Base-by-base conservation (phyloP, 2,329 filamentous ascomycete genomes). In the Tolypocladium tundrense region DNA sequence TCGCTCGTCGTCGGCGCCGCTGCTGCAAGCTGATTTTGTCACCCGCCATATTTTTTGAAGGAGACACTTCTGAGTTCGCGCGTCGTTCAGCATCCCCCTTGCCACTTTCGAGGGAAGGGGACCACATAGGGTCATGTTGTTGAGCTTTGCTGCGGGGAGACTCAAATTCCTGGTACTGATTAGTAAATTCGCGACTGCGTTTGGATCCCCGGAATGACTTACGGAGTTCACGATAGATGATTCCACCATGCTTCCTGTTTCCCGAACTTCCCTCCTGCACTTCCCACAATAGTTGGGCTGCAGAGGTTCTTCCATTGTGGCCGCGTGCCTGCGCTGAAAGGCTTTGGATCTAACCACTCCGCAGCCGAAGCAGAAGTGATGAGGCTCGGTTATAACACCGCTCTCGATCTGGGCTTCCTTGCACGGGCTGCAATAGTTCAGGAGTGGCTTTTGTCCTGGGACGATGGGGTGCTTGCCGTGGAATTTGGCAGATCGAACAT, bases 291-390 rank as follows among this genome's bases (percentile, higher is more conserved):
- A 73, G 52, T 73, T 74, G 16, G 64, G 66, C 10, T 68, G 57
- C 19, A 72, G 59, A 1, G 64, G 58, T 27, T 66, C 62, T 9
- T 68, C 70, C 24, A 64, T 59, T 1, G 60, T 52, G 13, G 61
- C 58, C 3, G 65, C 62, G 39, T 67, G 55, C 9, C 54, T 57
- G 5, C 60, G 57, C 6, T 68, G 66, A 53, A 67, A 69, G 4
- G 48, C 53, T 39, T 62, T 67, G 16, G 67, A 69, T 43, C 67
- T 57, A 4, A 60, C 66, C 27, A 61, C 60, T 8, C 67, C 67
- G 48, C 67, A 69, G 13, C 67, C 61, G n/a, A 64, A 74, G 64
- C 79, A 81, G 24, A 79, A 72, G 56, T 77, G 76, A 42, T 68
- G 65, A 1, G 55, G 37, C 10, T 65, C 61, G 2, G 19, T 16